A percentile compares a stretch with the other conserved stretches of the same genome.
phyloP scores from a whole-genome alignment of 768 basidiomycete genomes.

The Trametes coccinea region DNA sequence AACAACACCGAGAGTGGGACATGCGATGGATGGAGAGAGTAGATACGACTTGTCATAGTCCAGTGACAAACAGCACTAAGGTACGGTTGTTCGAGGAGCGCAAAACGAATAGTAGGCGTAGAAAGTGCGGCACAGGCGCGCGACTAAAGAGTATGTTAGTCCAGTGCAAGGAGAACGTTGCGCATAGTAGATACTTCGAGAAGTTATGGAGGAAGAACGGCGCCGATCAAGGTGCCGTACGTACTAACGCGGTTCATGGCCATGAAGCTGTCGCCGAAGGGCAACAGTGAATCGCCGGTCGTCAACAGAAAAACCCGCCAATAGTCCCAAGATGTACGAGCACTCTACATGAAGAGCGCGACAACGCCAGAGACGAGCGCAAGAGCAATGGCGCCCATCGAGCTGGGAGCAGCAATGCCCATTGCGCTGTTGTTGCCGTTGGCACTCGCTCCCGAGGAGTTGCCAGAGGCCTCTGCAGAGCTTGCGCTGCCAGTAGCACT shows the following conservation, averaged over 20 bases:
- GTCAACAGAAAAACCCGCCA: not conserved
- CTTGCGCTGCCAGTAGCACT: conserved; percentile 29
- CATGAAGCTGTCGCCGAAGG: not conserved
- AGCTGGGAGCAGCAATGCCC: conserved; percentile 10
- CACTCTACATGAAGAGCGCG: conserved; percentile 12
- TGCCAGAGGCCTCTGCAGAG: not conserved
- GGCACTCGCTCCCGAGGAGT: conserved; percentile 10
- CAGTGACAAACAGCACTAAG: conserved; percentile 13
- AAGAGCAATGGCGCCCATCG: conserved; percentile 9
- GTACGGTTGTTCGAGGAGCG: conserved; percentile 9
- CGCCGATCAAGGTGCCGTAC: not conserved
- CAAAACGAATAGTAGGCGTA: conserved; percentile 8
- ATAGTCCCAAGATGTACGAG: not conserved
- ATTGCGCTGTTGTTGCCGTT: conserved; percentile 15
- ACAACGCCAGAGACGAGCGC: conserved; percentile 10
- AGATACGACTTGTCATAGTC: conserved; percentile 12
- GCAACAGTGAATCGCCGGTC: not conserved
- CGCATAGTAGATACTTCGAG: not conserved
- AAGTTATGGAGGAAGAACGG: too few relatives aligned
- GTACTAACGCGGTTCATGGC: too few relatives aligned
- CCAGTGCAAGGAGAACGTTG: not conserved
- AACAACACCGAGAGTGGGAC: conserved; percentile 1
- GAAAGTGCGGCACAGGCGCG: not conserved
- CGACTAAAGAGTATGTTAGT: not conserved
- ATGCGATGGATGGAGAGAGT: not conserved